Evolutionary conservation across 2,329 filamentous ascomycete genomes (phyloP).

Genomic region (Cladophialophora immunda): DNA sequence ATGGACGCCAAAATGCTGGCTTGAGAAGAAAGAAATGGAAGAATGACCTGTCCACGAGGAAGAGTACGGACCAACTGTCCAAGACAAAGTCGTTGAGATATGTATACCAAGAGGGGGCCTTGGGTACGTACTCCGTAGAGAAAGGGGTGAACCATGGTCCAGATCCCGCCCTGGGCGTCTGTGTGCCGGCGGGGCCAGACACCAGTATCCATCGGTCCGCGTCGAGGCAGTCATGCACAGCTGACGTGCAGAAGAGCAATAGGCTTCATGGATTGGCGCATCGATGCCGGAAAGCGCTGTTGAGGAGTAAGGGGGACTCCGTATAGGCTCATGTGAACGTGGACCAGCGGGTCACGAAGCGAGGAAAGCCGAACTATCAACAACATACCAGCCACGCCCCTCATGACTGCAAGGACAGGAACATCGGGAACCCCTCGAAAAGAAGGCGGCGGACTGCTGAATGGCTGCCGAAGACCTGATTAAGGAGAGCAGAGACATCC

Average conservation of each 20-base stretch:
- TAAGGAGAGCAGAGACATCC: conserved; percentile 18
- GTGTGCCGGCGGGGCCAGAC: neutral
- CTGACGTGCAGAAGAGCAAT: conserved; percentile 14
- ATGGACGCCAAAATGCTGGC: conserved; percentile 33
- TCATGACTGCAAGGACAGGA: neutral
- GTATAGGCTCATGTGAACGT: conserved; percentile 3
- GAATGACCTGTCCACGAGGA: conserved; percentile 17
- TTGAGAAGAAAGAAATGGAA: conserved; percentile 9
- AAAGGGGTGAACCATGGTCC: conserved; percentile 18
- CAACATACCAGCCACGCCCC: neutral
- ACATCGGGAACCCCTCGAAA: neutral
- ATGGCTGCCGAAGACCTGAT: conserved; percentile 22
- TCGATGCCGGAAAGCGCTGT: conserved; percentile 10
- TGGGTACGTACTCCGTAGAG: conserved; percentile 8
- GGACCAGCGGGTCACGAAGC: neutral
- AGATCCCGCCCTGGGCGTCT: conserved; percentile 11
- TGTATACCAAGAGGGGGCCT: conserved; percentile 8
- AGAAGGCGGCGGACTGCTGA: neutral
- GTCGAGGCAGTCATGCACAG: conserved; percentile 1
- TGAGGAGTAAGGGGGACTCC: conserved; percentile 15
- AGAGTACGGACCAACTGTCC: conserved; percentile 19
- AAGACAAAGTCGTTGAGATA: conserved; percentile 6
- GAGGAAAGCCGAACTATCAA: neutral
- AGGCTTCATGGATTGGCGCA: conserved; percentile 10
- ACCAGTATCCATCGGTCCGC: neutral